These are phyloP conservation scores for Cystobasidium slooffiae DNA, from an alignment of 1,284 basidiomycete species.

Conservation along the genomic window DNA sequence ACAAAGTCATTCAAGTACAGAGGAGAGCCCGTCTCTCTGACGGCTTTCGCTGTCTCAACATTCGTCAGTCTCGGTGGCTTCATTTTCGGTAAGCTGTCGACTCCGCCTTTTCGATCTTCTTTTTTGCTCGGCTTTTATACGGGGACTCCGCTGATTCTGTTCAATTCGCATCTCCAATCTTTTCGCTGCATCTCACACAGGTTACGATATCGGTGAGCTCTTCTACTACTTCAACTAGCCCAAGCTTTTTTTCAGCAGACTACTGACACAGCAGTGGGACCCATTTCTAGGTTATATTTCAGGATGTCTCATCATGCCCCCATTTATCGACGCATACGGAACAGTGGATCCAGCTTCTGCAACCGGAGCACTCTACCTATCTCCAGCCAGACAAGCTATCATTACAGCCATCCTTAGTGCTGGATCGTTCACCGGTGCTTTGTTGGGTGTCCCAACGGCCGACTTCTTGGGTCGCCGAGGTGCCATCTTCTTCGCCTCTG, in stretches of 20 bases:
- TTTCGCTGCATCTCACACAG: neutral
- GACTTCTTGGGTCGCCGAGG: slow-evolving; percentile 38
- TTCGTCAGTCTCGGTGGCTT: slow-evolving; percentile 32
- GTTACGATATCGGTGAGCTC: slow-evolving; percentile 11
- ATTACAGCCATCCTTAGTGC: slow-evolving; percentile 78
- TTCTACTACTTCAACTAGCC: neutral
- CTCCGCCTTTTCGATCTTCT: too few relatives aligned
- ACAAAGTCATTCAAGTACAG: slow-evolving; percentile 23
- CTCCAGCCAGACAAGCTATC: slow-evolving; percentile 33
- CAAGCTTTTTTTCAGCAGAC: neutral
- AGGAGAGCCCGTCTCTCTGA: slow-evolving; percentile 39
- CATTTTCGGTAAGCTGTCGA: slow-evolving; percentile 15
- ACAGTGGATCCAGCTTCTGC: slow-evolving; percentile 9
- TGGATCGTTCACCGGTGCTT: slow-evolving; percentile 68
- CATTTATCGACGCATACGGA: slow-evolving; percentile 65
- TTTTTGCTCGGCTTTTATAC: neutral
- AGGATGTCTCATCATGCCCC: slow-evolving; percentile 77
- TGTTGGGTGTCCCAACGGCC: slow-evolving; percentile 56
- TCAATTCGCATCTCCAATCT: neutral
- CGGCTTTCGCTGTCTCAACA: slow-evolving; percentile 18
- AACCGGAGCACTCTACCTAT: slow-evolving; percentile 26
- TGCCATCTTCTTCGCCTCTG: slow-evolving; percentile 29
- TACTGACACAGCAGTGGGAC: neutral
- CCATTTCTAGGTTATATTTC: slow-evolving; percentile 62
- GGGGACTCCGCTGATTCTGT: neutral